A percentile compares a stretch with the other conserved stretches of the same genome.
These are phyloP conservation scores for Aspergillus tanneri DNA, from an alignment of 2,329 filamentous ascomycete species.

Conservation along the genomic window DNA sequence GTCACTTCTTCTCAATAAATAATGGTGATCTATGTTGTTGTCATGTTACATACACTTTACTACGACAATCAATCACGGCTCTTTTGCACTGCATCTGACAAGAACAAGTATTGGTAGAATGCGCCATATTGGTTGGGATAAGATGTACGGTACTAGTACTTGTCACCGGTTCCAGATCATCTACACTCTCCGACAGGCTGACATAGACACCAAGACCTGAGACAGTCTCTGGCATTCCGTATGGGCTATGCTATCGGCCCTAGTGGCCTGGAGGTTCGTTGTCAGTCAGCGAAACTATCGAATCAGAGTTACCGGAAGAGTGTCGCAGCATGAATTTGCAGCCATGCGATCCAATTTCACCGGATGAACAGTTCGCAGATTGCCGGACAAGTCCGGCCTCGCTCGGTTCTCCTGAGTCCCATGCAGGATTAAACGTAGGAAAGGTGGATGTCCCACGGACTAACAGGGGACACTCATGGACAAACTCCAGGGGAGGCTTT, in stretches of 20 bases:
- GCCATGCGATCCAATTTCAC: neutral
- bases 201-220: no score
- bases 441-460: constrained; percentile 14
- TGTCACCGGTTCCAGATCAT: no score
- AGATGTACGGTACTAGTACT: no score
- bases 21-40: constrained; percentile 3
- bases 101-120: neutral
- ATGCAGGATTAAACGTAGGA: neutral
- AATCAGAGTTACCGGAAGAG: no score
- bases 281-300: no score
- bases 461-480: constrained; percentile 9
- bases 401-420: neutral
- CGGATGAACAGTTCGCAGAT: constrained; percentile 1
- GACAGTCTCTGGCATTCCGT: no score
- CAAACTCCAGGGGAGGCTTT: constrained; percentile 13
- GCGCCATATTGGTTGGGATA: no score
- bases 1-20: neutral
- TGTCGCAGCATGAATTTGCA: no score
- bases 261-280: no score
- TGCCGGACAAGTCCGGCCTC: constrained; percentile 10
- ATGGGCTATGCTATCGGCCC: no score
- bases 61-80: constrained; percentile 1
- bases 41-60: neutral
- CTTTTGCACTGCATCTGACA: neutral
- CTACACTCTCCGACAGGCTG: no score